These are phyloP conservation scores for Plantago elongata DNA, from an alignment of 257 asterid species.

Conservation along the genomic window DNA sequence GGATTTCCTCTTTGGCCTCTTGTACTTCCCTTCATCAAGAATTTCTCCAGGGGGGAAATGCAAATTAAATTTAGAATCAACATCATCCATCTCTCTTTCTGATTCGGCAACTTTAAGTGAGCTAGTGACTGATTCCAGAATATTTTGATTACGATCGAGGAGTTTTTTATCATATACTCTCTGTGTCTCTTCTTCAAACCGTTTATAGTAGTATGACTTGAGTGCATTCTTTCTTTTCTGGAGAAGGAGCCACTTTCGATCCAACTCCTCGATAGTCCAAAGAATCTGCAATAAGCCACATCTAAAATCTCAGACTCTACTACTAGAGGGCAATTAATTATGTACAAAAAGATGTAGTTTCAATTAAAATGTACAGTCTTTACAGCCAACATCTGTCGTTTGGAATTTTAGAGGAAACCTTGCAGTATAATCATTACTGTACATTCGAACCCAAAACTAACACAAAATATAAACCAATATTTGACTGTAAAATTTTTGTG, in stretches of 20 bases:
- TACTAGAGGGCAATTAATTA: background rate
- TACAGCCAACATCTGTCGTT: conserved; percentile 1
- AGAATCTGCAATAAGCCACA: conserved; percentile 61
- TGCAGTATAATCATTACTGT: background rate
- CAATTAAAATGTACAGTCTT: background rate
- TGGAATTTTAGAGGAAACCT: background rate
- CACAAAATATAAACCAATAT: background rate
- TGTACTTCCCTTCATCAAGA: conserved; percentile 77
- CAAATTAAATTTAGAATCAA: conserved; percentile 78
- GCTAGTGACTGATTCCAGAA: conserved; percentile 67
- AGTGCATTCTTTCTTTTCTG: conserved; percentile 90
- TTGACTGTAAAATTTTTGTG: background rate
- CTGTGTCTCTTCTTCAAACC: conserved; percentile 70
- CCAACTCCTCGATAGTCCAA: conserved; percentile 90
- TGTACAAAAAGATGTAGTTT: background rate
- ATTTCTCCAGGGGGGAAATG: conserved; percentile 75
- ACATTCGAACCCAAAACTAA: background rate
- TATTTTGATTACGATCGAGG: conserved; percentile 57
- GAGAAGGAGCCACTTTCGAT: conserved; percentile 90
- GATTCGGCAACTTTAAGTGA: conserved; percentile 81
- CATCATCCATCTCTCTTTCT: conserved; percentile 93
- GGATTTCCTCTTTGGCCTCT: conserved; percentile 93
- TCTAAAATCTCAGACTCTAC: conserved; percentile 14
- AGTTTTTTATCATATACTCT: conserved; percentile 79
- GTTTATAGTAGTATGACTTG: conserved; percentile 59